Evolutionary conservation across 2,329 filamentous ascomycete species (phyloP), one percentile per base, ranked within the genome.

Genomic region (Arthrobotrys conoides): DNA sequence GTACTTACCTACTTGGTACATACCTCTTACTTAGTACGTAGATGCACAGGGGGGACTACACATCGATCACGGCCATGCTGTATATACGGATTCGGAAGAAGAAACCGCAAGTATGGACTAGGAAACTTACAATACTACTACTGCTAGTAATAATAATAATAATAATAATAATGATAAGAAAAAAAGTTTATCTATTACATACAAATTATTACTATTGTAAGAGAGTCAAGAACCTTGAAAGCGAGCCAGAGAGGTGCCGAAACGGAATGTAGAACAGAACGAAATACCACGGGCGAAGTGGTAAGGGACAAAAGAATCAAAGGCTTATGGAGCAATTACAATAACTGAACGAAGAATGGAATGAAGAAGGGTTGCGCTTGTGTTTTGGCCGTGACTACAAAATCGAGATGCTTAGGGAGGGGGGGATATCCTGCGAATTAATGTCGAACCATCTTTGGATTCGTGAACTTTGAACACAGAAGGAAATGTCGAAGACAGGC

Each of bases 161-260:
- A n/a, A n/a, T n/a, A n/a, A n/a, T n/a, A n/a, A n/a, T n/a, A 6
- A 6, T 30, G 6, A 30, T 6, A 30, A 30, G 6, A 6, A 30
- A 59, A 61, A 46, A 61, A 16, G 20, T 10, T 65, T 71, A 77
- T 77, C 73, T 77, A 77, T 71, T 77, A 77, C 67, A 68, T 77
- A 77, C 73, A 77, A 77, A 71, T 77, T 71, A 77, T 61, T 55
- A 51, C 53, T 24, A 55, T 63, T 24, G 46, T 53, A 46, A 46
- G 30, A 68, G 41, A 55, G 53, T 24, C 36, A 61, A 65, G 16
- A 53, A 70, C 49, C 36, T 70, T 36, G 48, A 33, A 36, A 64
- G 48, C 53, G 36, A 49, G 36, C 46, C 48, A 49, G 27, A 70
- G 48, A 70, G 49, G 49, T 71, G 55, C 57, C 22, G 30, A 51